Conservation (phyloP, 345 rosid genomes). For the Melaleuca alternifolia region DNA sequence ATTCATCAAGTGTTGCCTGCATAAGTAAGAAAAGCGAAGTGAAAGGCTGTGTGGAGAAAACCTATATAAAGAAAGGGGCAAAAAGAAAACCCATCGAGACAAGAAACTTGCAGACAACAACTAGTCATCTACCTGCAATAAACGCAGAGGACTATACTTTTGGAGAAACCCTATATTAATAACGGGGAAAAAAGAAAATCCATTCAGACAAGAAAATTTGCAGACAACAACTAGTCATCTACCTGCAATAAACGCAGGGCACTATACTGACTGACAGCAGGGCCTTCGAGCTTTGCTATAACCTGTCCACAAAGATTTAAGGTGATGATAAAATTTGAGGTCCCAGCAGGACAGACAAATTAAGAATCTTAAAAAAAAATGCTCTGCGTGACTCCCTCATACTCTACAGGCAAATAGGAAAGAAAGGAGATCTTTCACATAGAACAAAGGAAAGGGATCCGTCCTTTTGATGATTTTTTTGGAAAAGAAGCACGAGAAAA, state of each 20-base stretch:
- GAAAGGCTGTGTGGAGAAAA: conserved; percentile 3
- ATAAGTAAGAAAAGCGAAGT: background rate
- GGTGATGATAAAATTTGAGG: background rate
- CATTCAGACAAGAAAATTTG: background rate
- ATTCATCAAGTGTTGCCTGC: conserved; percentile 97
- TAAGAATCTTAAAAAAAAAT: background rate
- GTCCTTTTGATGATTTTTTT: background rate
- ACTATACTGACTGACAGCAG: conserved; percentile 95
- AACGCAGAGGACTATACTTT: conserved; percentile 67
- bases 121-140: conserved; percentile 1
- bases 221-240: background rate
- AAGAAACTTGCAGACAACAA: background rate
- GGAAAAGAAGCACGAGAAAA: background rate
- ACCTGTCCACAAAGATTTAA: conserved; percentile 31
- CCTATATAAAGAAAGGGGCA: background rate
- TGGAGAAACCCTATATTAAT: background rate
- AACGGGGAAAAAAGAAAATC: background rate
- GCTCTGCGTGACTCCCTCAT: background rate
- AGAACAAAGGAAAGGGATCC: background rate
- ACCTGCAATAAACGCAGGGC: conserved; percentile 57
- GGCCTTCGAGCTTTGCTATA: conserved; percentile 96
- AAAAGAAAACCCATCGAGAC: background rate
- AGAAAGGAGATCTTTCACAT: background rate
- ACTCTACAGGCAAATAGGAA: background rate
- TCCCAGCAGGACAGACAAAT: background rate